phyloP scores from a whole-genome alignment of 176 grass and related monocot genomes.

The Carex myosuroides region DNA sequence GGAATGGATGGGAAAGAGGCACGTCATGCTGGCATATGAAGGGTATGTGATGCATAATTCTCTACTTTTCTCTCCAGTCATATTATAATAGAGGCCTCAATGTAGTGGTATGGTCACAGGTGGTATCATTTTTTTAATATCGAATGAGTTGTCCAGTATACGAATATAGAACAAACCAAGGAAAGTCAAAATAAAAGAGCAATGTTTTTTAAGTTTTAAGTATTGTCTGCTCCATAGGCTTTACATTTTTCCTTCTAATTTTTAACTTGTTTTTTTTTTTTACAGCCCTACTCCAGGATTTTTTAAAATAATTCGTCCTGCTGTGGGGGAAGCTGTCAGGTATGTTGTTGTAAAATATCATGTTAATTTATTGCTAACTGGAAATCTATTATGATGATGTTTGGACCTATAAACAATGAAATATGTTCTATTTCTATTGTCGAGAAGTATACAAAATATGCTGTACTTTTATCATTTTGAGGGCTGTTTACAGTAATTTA shows the following conservation, averaged over 20 bases:
- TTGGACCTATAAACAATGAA: constrained; percentile 9
- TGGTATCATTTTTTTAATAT: not conserved
- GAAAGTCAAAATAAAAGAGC: not conserved
- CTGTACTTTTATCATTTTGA: not conserved
- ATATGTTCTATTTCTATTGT: constrained; percentile 4
- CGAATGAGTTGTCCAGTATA: not conserved
- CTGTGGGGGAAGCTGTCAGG: constrained; percentile 85
- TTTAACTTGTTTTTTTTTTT: constrained; percentile 14
- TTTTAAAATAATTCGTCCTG: constrained; percentile 79
- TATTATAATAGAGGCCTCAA: not conserved
- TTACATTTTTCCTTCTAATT: not conserved
- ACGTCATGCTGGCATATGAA: constrained; percentile 78
- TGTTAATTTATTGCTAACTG: not conserved
- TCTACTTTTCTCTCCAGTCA: constrained; percentile 18
- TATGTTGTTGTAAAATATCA: constrained; percentile 37
- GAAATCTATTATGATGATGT: constrained; percentile 22
- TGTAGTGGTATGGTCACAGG: not conserved
- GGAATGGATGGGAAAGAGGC: constrained; percentile 97
- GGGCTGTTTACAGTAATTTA: constrained; percentile 6
- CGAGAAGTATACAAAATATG: constrained; percentile 15
- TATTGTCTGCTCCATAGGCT: not conserved
- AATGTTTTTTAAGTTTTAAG: not conserved
- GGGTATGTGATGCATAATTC: constrained; percentile 40
- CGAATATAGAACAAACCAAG: not conserved
- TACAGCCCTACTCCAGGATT: constrained; percentile 70